These are phyloP conservation scores for Malus hybrid DNA, from an alignment of 331 rosid genomes.

Conservation along the genomic window DNA sequence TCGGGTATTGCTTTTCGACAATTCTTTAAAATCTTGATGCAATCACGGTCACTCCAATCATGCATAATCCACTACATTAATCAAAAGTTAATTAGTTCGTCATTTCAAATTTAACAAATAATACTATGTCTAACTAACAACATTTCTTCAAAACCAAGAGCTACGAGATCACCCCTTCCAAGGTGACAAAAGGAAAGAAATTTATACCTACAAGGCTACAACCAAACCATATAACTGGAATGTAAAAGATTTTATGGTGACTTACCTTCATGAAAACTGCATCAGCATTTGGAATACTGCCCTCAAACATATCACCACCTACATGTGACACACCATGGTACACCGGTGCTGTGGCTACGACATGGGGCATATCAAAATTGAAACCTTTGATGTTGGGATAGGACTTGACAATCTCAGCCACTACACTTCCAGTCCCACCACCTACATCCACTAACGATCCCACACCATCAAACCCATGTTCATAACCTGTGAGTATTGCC, in stretches of 20 bases:
- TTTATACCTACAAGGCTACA: not conserved
- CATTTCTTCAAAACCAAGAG: not conserved
- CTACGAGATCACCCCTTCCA: not conserved
- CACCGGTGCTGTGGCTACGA: constrained; percentile 23
- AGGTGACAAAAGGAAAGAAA: no score
- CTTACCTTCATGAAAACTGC: constrained; percentile 44
- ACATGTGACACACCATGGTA: constrained; percentile 29
- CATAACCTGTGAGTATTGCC: constrained; percentile 16
- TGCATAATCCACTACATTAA: constrained; percentile 21
- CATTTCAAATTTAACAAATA: not conserved
- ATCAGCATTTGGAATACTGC: constrained; percentile 30
- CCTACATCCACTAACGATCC: constrained; percentile 40
- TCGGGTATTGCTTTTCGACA: constrained; percentile 27
- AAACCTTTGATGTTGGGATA: constrained; percentile 37
- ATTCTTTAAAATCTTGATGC: constrained; percentile 19
- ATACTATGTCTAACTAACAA: no score
- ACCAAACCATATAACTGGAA: no score
- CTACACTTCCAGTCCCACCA: constrained; percentile 36
- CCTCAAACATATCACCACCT: constrained; percentile 45
- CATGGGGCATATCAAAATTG: constrained; percentile 44
- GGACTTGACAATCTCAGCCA: constrained; percentile 32
- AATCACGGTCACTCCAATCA: constrained; percentile 21
- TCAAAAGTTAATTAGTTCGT: not conserved
- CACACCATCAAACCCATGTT: constrained; percentile 20
- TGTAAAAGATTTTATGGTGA: not conserved